phyloP scores from a whole-genome alignment of 1,284 basidiomycete genomes.

The Ustilago shanxiensis region DNA sequence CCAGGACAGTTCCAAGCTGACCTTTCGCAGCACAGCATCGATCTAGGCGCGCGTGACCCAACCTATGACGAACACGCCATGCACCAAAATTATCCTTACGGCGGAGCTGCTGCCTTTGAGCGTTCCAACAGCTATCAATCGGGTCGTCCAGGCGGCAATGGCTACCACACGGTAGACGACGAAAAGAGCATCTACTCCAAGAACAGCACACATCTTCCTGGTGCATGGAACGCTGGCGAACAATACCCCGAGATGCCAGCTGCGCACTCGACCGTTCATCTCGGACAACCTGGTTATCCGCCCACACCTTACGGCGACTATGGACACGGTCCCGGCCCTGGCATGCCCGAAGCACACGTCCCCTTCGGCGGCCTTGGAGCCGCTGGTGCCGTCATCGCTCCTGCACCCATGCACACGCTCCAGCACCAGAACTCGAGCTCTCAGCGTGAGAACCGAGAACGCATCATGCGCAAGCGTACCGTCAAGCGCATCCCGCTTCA shows the following conservation, averaged over 20 bases:
- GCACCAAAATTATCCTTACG: constrained; percentile 38
- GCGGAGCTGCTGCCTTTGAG: constrained; percentile 28
- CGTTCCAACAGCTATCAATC: constrained; percentile 37
- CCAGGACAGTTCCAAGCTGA: constrained; percentile 23
- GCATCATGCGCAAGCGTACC: constrained; percentile 63
- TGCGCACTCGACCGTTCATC: constrained; percentile 39
- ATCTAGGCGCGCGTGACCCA: constrained; percentile 28
- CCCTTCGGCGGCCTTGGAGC: constrained; percentile 32
- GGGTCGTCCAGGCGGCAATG: constrained; percentile 13
- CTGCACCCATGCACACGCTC: constrained; percentile 33
- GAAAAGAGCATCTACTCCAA: constrained; percentile 54
- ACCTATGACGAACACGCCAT: constrained; percentile 25
- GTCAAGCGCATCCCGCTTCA: constrained; percentile 70
- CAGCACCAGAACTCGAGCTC: constrained; percentile 34
- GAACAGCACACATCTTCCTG: constrained; percentile 29
- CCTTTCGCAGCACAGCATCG: constrained; percentile 34
- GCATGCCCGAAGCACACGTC: constrained; percentile 27
- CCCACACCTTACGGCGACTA: constrained; percentile 31
- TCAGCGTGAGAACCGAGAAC: constrained; percentile 41
- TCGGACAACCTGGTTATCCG: constrained; percentile 38
- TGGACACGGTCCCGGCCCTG: constrained; percentile 15
- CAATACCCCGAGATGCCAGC: constrained; percentile 27
- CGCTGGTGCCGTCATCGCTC: constrained; percentile 42
- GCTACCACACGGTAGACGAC: constrained; percentile 34
- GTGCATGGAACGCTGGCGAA: constrained; percentile 19